Conservation (phyloP, 352 stramenopile genomes). For the Phytophthora citricola region DNA sequence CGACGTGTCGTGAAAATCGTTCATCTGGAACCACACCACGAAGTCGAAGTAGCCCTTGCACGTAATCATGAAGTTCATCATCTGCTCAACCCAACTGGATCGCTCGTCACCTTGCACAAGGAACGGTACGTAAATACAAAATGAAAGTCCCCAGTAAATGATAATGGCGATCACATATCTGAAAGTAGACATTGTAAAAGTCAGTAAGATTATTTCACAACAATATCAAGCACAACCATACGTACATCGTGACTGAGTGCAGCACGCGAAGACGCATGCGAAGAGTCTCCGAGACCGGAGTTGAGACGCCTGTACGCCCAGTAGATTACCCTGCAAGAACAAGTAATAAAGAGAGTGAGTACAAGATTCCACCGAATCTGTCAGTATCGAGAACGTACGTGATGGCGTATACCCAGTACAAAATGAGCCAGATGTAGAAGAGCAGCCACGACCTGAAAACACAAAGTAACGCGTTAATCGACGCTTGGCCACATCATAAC, state of each 20-base stretch:
- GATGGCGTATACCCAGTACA: slow-evolving; percentile 88
- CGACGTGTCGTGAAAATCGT: slow-evolving; percentile 68
- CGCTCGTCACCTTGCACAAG: slow-evolving; percentile 66
- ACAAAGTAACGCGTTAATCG: slow-evolving; percentile 4
- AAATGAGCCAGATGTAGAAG: slow-evolving; percentile 89
- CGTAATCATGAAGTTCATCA: slow-evolving; percentile 93
- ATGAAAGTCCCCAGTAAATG: slow-evolving; percentile 90
- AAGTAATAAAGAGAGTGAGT: slow-evolving; percentile 13
- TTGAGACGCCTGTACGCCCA: slow-evolving; percentile 84
- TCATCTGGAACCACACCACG: slow-evolving; percentile 91
- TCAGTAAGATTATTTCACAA: background rate
- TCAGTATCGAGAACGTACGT: slow-evolving; percentile 41
- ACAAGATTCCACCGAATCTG: background rate
- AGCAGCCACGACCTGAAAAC: slow-evolving; percentile 74
- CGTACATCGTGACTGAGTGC: slow-evolving; percentile 89
- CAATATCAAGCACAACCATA: slow-evolving; percentile 6
- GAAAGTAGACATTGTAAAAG: background rate
- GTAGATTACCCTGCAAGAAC: slow-evolving; percentile 69
- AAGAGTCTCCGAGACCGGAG: slow-evolving; percentile 82
- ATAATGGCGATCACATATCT: slow-evolving; percentile 92
- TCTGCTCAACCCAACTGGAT: slow-evolving; percentile 59
- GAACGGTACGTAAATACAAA: slow-evolving; percentile 88
- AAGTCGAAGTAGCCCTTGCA: slow-evolving; percentile 92
- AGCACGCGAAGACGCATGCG: slow-evolving; percentile 87
- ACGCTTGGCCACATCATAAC: background rate